These are phyloP conservation scores for Geotrichum phurueaensis DNA, from an alignment of 1,139 yeast genomes.

Conservation along the genomic window DNA sequence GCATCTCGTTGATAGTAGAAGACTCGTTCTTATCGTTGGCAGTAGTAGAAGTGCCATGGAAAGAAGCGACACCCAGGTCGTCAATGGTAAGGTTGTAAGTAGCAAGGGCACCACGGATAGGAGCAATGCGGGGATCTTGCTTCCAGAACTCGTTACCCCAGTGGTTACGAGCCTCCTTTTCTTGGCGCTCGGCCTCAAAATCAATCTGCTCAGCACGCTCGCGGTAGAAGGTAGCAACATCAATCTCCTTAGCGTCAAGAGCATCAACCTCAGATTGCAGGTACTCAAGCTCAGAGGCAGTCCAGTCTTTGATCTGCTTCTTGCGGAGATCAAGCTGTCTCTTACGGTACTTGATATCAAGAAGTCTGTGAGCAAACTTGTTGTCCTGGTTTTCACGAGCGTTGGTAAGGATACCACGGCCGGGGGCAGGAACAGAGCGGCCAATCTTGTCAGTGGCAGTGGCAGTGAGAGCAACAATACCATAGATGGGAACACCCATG, in stretches of 20 bases:
- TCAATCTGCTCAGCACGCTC: slow-evolving; percentile 87
- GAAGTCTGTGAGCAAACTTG: slow-evolving; percentile 73
- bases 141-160: slow-evolving; percentile 96
- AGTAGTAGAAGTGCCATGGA: slow-evolving; percentile 98
- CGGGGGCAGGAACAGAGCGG: slow-evolving; percentile 99
- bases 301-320: slow-evolving; percentile 75
- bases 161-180: slow-evolving; percentile 81
- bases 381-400: slow-evolving; percentile 89
- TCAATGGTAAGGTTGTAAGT: slow-evolving; percentile 88
- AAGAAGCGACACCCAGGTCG: slow-evolving; percentile 94
- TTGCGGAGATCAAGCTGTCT: slow-evolving; percentile 82
- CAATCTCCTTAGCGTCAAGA: slow-evolving; percentile 41
- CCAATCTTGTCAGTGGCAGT: slow-evolving; percentile 98
- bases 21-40: slow-evolving; percentile 98
- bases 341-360: slow-evolving; percentile 89
- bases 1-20: slow-evolving; percentile 82
- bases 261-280: slow-evolving; percentile 65
- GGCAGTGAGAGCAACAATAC: slow-evolving; percentile 87
- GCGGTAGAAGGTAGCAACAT: slow-evolving; percentile 48
- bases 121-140: slow-evolving; percentile 90
- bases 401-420: slow-evolving; percentile 97
- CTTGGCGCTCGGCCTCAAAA: slow-evolving; percentile 80
- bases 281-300: slow-evolving; percentile 69
- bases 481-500: slow-evolving; percentile 99
- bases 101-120: slow-evolving; percentile 94